A percentile compares a stretch with the other conserved stretches of the same genome.
These are phyloP conservation scores for Sideroxylon spinosum DNA, from an alignment of 179 eudicot species.

Conservation along the genomic window DNA sequence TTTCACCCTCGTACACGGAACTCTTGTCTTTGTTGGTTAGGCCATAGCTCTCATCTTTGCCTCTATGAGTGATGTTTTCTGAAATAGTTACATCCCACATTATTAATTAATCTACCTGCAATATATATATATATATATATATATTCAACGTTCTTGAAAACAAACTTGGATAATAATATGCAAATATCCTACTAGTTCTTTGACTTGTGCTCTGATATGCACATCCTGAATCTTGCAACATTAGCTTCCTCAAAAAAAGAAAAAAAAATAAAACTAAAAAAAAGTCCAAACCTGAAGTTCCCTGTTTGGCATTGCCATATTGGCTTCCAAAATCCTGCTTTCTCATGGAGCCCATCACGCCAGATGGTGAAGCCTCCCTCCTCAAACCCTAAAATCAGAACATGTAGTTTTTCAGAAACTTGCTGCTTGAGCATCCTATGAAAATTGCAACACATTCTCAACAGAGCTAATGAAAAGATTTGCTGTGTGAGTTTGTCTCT, in stretches of 20 bases:
- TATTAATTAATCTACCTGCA: no score
- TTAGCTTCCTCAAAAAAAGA: no score
- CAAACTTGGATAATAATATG: no score
- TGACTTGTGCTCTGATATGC: no score
- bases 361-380: constrained; percentile 31
- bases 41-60: constrained; percentile 21
- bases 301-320: constrained; percentile 42
- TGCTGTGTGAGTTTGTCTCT: no score
- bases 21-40: constrained; percentile 25
- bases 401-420: not conserved
- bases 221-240: no score
- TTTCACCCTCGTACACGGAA: constrained; percentile 36
- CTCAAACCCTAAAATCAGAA: constrained; percentile 35
- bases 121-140: no score
- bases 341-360: constrained; percentile 11
- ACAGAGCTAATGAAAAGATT: no score
- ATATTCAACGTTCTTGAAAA: no score
- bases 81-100: not conserved
- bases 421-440: not conserved
- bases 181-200: no score
- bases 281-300: constrained; percentile 31
- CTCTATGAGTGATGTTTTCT: constrained; percentile 24
- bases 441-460: no score
- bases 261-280: no score
- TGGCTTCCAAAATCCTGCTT: constrained; percentile 26